Evolutionary conservation across 495 filamentous ascomycete species (phyloP).

Genomic region (Podospora anserina): DNA sequence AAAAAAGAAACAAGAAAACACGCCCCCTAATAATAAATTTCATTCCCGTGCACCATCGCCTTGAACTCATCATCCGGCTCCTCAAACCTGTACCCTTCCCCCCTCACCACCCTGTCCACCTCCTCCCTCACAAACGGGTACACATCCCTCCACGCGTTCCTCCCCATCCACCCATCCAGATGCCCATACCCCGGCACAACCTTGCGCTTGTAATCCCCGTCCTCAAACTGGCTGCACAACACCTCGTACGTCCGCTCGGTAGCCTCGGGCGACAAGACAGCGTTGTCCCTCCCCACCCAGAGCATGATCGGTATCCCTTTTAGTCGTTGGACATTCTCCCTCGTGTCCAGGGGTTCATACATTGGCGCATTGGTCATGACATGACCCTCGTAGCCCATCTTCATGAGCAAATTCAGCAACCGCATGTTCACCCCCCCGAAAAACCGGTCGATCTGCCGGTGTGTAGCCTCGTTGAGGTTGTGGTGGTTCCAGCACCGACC

Average conservation of each 20-base stretch:
- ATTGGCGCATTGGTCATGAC: constrained; percentile 51
- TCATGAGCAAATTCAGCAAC: constrained; percentile 55
- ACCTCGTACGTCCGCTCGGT: constrained; percentile 57
- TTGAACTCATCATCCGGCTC: constrained; percentile 43
- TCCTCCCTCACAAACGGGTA: constrained; percentile 58
- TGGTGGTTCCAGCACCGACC: constrained; percentile 63
- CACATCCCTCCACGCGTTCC: constrained; percentile 59
- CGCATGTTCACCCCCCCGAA: constrained; percentile 62
- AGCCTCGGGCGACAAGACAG: constrained; percentile 55
- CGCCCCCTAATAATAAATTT: constrained; percentile 35
- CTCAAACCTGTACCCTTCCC: constrained; percentile 36
- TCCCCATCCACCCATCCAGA: constrained; percentile 65
- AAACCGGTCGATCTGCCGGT: constrained; percentile 59
- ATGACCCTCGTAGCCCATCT: constrained; percentile 50
- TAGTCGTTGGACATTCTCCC: constrained; percentile 49
- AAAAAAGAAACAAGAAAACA: not conserved
- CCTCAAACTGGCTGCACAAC: constrained; percentile 51
- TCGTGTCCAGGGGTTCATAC: constrained; percentile 46
- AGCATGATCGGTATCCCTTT: constrained; percentile 56
- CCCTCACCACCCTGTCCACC: constrained; percentile 49
- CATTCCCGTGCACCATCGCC: constrained; percentile 40
- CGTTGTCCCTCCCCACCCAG: constrained; percentile 58
- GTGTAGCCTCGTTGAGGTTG: constrained; percentile 62
- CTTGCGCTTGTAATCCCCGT: constrained; percentile 48
- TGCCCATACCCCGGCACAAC: constrained; percentile 64